Evolutionary conservation across 1,284 basidiomycete species (phyloP).

Genomic region (Bjerkandera adusta): DNA sequence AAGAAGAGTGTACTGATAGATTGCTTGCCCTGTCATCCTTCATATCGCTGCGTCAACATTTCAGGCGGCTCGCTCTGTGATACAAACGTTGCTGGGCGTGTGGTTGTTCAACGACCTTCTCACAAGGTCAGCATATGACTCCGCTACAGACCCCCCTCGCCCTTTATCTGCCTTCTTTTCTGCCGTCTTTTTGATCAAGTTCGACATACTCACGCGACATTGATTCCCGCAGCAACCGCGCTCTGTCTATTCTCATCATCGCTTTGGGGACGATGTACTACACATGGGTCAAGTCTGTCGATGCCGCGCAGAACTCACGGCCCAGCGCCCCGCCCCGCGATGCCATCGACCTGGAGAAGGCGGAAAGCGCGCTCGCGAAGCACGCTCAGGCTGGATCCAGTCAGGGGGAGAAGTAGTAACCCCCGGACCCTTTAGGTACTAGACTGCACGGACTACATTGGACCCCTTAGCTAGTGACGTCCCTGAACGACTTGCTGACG

Average conservation of each 20-base stretch:
- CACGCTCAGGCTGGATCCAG: slow-evolving; percentile 4
- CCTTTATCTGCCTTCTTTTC: background rate
- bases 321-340: slow-evolving; percentile 27
- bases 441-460: no score
- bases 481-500: no score
- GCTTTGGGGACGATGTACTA: slow-evolving; percentile 65
- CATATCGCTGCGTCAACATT: slow-evolving; percentile 3
- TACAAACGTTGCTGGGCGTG: slow-evolving; percentile 72
- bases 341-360: slow-evolving; percentile 40
- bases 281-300: slow-evolving; percentile 63
- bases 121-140: slow-evolving; percentile 46
- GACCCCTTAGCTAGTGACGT: no score
- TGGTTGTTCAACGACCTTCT: slow-evolving; percentile 66
- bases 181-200: slow-evolving; percentile 17
- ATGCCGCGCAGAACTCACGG: slow-evolving; percentile 30
- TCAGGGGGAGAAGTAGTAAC: slow-evolving; percentile 11
- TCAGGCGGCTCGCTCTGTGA: slow-evolving; percentile 68
- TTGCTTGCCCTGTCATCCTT: background rate
- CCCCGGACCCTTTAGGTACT: no score
- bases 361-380: slow-evolving; percentile 6
- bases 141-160: background rate
- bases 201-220: background rate
- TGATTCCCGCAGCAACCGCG: slow-evolving; percentile 44
- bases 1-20: slow-evolving; percentile 5
- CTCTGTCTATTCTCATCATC: slow-evolving; percentile 58